These are phyloP conservation scores for Carex kokanica DNA, from an alignment of 176 grass and related monocot species.

Conservation along the genomic window DNA sequence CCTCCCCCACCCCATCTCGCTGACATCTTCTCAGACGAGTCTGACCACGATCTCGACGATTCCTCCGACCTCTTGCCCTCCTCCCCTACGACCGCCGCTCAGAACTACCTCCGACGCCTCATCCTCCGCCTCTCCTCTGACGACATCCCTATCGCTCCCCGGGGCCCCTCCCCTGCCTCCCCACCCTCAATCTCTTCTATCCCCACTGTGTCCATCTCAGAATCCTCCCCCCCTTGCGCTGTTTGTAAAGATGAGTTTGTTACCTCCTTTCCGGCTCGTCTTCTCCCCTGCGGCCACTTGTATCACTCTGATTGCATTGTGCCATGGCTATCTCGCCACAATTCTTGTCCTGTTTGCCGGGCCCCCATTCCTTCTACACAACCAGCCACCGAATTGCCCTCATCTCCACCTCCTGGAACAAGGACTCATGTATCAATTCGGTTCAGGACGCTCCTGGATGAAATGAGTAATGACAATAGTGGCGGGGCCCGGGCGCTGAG, in stretches of 20 bases:
- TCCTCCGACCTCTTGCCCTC: slow-evolving; percentile 15
- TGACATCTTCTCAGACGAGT: slow-evolving; percentile 34
- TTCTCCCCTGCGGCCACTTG: slow-evolving; percentile 70
- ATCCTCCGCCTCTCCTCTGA: slow-evolving; percentile 29
- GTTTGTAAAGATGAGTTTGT: slow-evolving; percentile 85
- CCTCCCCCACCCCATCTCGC: slow-evolving; percentile 34
- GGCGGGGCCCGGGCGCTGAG: background rate
- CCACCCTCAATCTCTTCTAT: slow-evolving; percentile 55
- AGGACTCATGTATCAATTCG: slow-evolving; percentile 31
- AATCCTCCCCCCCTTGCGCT: slow-evolving; percentile 42
- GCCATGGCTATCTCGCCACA: slow-evolving; percentile 68
- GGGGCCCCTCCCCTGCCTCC: slow-evolving; percentile 42
- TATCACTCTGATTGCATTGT: slow-evolving; percentile 86
- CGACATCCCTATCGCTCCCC: background rate
- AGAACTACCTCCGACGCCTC: slow-evolving; percentile 36
- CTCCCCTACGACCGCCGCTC: slow-evolving; percentile 19
- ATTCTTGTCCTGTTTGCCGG: slow-evolving; percentile 92
- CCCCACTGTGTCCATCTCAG: slow-evolving; percentile 55
- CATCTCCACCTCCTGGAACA: slow-evolving; percentile 1
- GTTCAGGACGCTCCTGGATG: slow-evolving; percentile 12
- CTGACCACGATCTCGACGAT: slow-evolving; percentile 27
- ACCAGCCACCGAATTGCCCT: background rate
- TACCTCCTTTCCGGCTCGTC: slow-evolving; percentile 33
- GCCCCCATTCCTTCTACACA: slow-evolving; percentile 38
- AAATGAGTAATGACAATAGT: slow-evolving; percentile 4